Percentiles rank a stretch among this genome's conserved stretches.
These are phyloP conservation scores for Cystobasidiaceae sp. DNA, from an alignment of 1,284 basidiomycete species.

Conservation along the genomic window DNA sequence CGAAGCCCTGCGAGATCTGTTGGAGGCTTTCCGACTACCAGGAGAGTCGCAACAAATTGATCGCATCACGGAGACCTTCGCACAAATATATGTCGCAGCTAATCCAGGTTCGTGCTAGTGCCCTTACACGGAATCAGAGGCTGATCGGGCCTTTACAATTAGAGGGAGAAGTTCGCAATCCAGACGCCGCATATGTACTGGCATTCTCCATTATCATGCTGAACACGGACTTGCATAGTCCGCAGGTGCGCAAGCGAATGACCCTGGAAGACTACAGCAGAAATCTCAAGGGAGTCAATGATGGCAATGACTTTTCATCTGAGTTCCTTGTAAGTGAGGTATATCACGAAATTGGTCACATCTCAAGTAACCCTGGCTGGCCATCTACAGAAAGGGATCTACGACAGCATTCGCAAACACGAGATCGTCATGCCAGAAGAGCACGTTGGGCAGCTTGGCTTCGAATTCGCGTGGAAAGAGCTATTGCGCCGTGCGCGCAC, in stretches of 20 bases:
- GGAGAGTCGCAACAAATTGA: constrained; percentile 93
- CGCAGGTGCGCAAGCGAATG: constrained; percentile 93
- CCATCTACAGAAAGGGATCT: constrained; percentile 65
- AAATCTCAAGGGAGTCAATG: constrained; percentile 91
- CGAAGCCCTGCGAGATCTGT: constrained; percentile 88
- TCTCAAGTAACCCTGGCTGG: constrained; percentile 1
- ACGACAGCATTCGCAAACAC: constrained; percentile 85
- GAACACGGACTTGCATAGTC: constrained; percentile 95
- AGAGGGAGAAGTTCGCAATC: constrained; percentile 74
- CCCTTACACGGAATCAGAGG: neutral
- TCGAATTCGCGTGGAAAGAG: constrained; percentile 99
- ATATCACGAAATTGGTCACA: neutral
- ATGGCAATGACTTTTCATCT: constrained; percentile 71
- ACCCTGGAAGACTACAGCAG: constrained; percentile 86
- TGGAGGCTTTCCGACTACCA: constrained; percentile 90
- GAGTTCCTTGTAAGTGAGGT: constrained; percentile 67
- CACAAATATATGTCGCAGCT: constrained; percentile 80
- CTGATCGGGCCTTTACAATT: neutral
- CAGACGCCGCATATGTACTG: constrained; percentile 91
- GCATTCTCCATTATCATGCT: constrained; percentile 97
- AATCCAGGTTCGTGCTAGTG: constrained; percentile 51
- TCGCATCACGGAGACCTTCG: constrained; percentile 92
- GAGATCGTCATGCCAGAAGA: constrained; percentile 99
- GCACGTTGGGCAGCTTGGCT: constrained; percentile 91
- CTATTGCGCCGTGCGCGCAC: constrained; percentile 74